phyloP scores from a whole-genome alignment of 345 rosid genomes.

The Bretschneidera sinensis region DNA sequence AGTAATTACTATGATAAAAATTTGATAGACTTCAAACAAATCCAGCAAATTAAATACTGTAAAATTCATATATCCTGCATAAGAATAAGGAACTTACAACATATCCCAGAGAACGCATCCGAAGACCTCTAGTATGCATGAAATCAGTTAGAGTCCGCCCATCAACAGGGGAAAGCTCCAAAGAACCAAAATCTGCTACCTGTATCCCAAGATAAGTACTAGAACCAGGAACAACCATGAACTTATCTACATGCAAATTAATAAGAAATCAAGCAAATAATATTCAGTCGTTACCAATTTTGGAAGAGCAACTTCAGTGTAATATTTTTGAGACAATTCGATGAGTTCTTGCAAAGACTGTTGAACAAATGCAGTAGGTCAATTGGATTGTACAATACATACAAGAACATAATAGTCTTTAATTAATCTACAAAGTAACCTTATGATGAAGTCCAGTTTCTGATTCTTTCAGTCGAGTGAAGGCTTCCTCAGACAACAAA shows the following conservation, averaged over 20 bases:
- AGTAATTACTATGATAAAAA: no score
- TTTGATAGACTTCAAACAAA: neutral
- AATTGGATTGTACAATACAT: slow-evolving; percentile 18
- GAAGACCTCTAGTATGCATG: slow-evolving; percentile 99
- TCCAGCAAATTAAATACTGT: neutral
- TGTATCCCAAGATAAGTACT: slow-evolving; percentile 29
- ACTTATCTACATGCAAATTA: slow-evolving; percentile 12
- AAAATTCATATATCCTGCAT: neutral
- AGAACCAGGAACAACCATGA: slow-evolving; percentile 13
- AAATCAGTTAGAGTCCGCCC: slow-evolving; percentile 97
- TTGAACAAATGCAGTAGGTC: slow-evolving; percentile 23
- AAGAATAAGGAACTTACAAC: slow-evolving; percentile 58
- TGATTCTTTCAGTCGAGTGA: slow-evolving; percentile 70
- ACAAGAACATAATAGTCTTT: slow-evolving; percentile 15
- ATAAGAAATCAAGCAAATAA: slow-evolving; percentile 9
- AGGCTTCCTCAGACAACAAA: slow-evolving; percentile 72
- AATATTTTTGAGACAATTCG: slow-evolving; percentile 76
- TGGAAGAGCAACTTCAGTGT: slow-evolving; percentile 87
- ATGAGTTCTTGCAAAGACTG: slow-evolving; percentile 86
- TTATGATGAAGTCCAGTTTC: slow-evolving; percentile 92
- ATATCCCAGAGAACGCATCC: slow-evolving; percentile 88
- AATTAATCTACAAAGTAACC: slow-evolving; percentile 36
- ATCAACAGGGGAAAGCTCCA: slow-evolving; percentile 98
- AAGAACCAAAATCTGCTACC: slow-evolving; percentile 99
- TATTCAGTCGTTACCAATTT: slow-evolving; percentile 61